Conservation (phyloP, 441 rosid species). For the Raphanus hybrid region DNA sequence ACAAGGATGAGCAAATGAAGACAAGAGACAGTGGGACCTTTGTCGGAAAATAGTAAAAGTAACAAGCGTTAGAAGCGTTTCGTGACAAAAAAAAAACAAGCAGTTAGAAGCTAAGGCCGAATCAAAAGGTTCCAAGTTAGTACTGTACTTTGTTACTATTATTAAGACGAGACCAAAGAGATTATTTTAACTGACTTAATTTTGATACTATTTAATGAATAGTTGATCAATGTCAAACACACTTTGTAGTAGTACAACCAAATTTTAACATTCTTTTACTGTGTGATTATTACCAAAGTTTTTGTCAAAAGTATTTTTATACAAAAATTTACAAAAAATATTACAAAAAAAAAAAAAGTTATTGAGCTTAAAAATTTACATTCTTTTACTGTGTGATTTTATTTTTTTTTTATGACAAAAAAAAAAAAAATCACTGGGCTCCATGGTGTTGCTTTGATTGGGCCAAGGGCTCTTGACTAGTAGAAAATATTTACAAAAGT, state of each 20-base stretch:
- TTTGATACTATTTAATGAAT: background rate
- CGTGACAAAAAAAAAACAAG: background rate
- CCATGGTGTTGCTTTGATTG: background rate
- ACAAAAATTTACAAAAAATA: no score
- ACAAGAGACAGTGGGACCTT: conserved; percentile 32
- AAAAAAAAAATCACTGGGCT: background rate
- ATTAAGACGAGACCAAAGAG: conserved; percentile 3
- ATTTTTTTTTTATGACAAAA: no score
- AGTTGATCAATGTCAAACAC: background rate
- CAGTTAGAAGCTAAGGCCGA: conserved; percentile 1
- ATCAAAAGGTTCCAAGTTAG: background rate
- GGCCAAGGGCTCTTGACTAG: background rate
- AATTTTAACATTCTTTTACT: background rate
- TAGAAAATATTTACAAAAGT: background rate
- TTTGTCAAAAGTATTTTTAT: no score
- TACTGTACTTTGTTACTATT: conserved; percentile 19
- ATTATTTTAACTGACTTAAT: conserved; percentile 20
- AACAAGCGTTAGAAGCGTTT: conserved; percentile 6
- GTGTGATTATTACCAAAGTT: background rate
- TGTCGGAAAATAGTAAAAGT: conserved; percentile 24
- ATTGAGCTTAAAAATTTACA: background rate
- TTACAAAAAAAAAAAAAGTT: background rate
- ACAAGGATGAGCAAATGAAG: conserved; percentile 8
- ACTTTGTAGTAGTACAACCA: background rate
- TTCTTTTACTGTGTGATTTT: no score